A percentile compares a stretch with the other conserved stretches of the same genome.
Conservation (phyloP, 83 land plant species). For the Larix sibirica region DNA sequence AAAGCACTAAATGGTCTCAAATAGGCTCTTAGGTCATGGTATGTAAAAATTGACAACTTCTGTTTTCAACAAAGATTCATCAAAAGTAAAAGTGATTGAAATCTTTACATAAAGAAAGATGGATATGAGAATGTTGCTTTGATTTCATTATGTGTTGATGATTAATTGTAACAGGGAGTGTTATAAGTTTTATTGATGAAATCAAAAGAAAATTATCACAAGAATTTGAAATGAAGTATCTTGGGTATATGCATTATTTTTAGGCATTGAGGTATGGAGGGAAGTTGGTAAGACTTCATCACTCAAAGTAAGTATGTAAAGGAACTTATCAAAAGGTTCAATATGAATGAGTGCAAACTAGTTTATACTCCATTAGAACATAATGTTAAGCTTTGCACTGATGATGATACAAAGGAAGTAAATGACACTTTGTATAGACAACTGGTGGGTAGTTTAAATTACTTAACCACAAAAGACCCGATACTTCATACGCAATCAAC, state of each 20-base stretch:
- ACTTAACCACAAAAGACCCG: not conserved
- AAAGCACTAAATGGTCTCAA: too few relatives aligned
- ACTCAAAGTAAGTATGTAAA: not conserved
- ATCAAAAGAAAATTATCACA: not conserved
- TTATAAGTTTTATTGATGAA: not conserved
- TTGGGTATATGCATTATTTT: not conserved
- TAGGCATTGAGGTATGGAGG: not conserved
- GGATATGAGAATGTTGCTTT: too few relatives aligned
- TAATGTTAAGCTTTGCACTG: not conserved
- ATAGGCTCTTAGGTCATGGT: too few relatives aligned
- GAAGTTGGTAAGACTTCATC: not conserved
- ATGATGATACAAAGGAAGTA: not conserved
- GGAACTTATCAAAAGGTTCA: not conserved
- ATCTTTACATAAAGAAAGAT: not conserved
- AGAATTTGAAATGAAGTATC: not conserved
- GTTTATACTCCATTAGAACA: not conserved
- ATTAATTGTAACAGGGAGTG: not conserved
- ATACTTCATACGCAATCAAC: not conserved
- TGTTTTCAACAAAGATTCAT: too few relatives aligned
- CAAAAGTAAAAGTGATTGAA: not conserved
- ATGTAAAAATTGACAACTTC: too few relatives aligned
- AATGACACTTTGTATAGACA: not conserved
- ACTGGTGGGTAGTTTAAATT: not conserved
- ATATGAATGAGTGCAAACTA: not conserved
- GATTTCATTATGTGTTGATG: too few relatives aligned